Evolutionary conservation across 805 yeast genomes (phyloP), one percentile per base, ranked within the genome.

Genomic region (Yarrowia porcina): DNA sequence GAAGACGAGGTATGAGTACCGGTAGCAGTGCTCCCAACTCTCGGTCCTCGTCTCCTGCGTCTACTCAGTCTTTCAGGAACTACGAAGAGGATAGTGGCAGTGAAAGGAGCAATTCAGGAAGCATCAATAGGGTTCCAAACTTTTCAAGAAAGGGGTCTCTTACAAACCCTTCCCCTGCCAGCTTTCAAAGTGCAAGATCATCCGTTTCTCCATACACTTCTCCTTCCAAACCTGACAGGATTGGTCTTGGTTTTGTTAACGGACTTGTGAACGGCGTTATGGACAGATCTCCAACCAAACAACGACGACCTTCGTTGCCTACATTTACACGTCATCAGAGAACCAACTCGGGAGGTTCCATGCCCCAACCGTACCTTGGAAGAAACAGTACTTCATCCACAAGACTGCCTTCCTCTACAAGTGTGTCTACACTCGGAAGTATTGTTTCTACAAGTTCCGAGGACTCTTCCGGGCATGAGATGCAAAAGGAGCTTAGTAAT

Each of bases 241-340:
- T 25, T 3, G 59, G 59, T 17, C 27, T 52, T 11, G 59, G 59
- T 6, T 52, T 52, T 36, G 59, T 52, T 33, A 52, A 36, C 33
- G 59, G 59, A 6, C 21, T 52, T 3, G 59, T 52, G 7, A 52
- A 52, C 20, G 44, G 44, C 2, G 59, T 52, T 17, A 36, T 52
- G 42, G 59, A 52, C 33, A 35, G 59, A 35, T 35, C 44, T 6
- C 59, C 59, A 0, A 52, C 59, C 0, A 52, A 52, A 25, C 59
- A 52, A 7, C 20, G 59, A 17, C 21, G 59, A 3, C 59, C 59
- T 6, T 52, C 59, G 4, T 20, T 52, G 7, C 59, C 59, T 2
- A 52, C 59, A 13, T 52, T 52, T 17, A 52, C 59, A 1, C 44
- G 59, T 1, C 59, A 52, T 9, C 59, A 52, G n/a, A 20, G 59